These are phyloP conservation scores for Curvularia eragrostidis DNA, from an alignment of 2,329 filamentous ascomycete genomes.

Conservation along the genomic window DNA sequence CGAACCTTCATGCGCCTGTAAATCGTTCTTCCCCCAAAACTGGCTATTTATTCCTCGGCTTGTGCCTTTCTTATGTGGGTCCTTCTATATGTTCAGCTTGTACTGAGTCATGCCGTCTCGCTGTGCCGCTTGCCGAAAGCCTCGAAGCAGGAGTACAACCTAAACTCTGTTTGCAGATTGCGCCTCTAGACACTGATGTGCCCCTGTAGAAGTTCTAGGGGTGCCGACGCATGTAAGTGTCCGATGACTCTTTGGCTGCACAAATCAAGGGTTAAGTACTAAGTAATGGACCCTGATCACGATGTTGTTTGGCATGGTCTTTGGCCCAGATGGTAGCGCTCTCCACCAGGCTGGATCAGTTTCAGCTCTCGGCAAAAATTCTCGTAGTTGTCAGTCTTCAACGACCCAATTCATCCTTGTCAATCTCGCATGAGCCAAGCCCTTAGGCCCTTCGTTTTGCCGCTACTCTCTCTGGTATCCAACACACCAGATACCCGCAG, in stretches of 20 bases:
- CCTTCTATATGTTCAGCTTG: not conserved
- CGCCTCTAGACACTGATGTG: not conserved
- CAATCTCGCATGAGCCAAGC: no score
- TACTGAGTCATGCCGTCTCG: not conserved
- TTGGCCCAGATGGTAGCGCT: no score
- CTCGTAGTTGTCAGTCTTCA: not conserved
- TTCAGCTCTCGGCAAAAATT: not conserved
- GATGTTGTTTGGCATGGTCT: no score
- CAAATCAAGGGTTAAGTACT: not conserved
- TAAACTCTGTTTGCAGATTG: not conserved
- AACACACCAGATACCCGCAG: no score
- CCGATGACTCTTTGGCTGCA: not conserved
- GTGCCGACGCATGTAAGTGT: no score
- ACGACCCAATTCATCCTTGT: no score
- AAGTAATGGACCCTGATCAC: no score
- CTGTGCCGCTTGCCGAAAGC: not conserved
- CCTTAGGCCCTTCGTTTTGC: no score
- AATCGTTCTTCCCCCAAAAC: not conserved
- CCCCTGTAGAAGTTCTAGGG: not conserved
- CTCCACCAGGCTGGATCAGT: not conserved
- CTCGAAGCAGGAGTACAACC: not conserved
- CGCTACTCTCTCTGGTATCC: no score
- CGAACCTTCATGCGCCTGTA: not conserved
- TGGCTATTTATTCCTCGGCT: not conserved
- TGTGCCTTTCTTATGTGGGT: not conserved